A percentile compares a stretch with the other conserved stretches of the same genome.
phyloP scores from a whole-genome alignment of 164 flowering plant species.

The Magnolia officinalis region DNA sequence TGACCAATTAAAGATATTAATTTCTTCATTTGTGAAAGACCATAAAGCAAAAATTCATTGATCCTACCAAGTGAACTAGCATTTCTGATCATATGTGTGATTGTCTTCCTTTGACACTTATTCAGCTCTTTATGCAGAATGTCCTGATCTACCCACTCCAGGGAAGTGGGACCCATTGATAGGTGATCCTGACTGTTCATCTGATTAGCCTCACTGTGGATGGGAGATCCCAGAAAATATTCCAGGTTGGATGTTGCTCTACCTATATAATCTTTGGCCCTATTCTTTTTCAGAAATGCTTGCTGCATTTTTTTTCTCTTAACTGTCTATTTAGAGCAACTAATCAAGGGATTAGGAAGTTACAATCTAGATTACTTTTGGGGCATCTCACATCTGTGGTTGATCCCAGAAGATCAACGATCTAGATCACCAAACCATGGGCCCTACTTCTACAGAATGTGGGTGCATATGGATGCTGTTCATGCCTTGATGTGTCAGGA shows the following conservation, averaged over 20 bases:
- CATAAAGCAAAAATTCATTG: background rate
- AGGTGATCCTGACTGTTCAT: background rate
- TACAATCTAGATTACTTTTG: background rate
- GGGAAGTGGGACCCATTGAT: background rate
- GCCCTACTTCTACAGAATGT: too few species aligned
- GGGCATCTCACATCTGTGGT: background rate
- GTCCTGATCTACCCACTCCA: background rate
- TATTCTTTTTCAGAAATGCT: too few species aligned
- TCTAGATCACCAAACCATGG: too few species aligned
- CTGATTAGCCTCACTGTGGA: background rate
- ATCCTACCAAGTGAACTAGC: background rate
- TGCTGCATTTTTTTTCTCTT: too few species aligned
- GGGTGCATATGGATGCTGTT: too few species aligned
- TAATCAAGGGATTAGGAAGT: background rate
- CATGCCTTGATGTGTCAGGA: too few species aligned
- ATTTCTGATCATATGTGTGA: too few species aligned
- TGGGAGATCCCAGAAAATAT: background rate
- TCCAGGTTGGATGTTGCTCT: background rate
- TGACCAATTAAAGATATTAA: conserved; percentile 24
- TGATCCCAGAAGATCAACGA: background rate
- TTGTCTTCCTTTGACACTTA: too few species aligned
- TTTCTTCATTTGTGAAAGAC: background rate
- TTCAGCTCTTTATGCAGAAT: too few species aligned
- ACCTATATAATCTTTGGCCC: background rate
- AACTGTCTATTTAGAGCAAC: background rate